phyloP scores from a whole-genome alignment of 306 rosid genomes.

The Quercus robur region DNA sequence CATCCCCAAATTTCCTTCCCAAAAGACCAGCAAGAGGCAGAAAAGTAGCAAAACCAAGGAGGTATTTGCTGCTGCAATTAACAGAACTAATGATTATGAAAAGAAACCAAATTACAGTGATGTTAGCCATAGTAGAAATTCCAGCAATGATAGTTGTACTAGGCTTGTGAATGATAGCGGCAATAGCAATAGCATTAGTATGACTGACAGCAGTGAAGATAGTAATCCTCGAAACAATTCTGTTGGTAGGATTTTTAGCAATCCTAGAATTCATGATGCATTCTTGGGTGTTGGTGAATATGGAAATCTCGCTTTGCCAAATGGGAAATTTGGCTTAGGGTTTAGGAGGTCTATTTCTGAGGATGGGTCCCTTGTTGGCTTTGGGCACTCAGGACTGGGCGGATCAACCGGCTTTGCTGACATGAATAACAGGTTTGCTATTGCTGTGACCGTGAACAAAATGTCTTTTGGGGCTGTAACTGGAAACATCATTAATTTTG shows the following conservation, averaged over 20 bases:
- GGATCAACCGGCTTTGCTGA: slow-evolving; percentile 89
- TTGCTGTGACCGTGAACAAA: slow-evolving; percentile 84
- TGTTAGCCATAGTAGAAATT: slow-evolving; percentile 14
- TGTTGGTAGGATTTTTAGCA: slow-evolving; percentile 39
- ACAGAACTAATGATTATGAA: slow-evolving; percentile 4
- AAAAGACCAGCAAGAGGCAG: slow-evolving; percentile 33
- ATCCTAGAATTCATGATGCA: slow-evolving; percentile 74
- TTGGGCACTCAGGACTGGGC: slow-evolving; percentile 98
- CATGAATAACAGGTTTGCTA: slow-evolving; percentile 60
- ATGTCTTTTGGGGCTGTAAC: slow-evolving; percentile 78
- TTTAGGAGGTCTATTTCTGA: slow-evolving; percentile 57
- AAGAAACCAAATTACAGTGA: slow-evolving; percentile 22
- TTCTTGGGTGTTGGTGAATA: slow-evolving; percentile 74
- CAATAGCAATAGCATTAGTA: slow-evolving; percentile 12
- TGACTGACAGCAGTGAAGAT: not conserved
- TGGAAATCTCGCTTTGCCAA: slow-evolving; percentile 45
- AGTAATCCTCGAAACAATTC: slow-evolving; percentile 17
- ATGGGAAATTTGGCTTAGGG: slow-evolving; percentile 73
- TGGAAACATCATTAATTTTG: slow-evolving; percentile 54
- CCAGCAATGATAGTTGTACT: slow-evolving; percentile 14
- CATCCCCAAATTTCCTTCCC: slow-evolving; percentile 57
- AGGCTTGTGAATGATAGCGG: slow-evolving; percentile 23
- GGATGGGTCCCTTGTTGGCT: slow-evolving; percentile 60
- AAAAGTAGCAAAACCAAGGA: slow-evolving; percentile 34
- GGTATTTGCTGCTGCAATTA: slow-evolving; percentile 15